A percentile compares a stretch with the other conserved stretches of the same genome.
Evolutionary conservation across 495 filamentous ascomycete genomes (phyloP).

Genomic region (Neurospora cerealis): DNA sequence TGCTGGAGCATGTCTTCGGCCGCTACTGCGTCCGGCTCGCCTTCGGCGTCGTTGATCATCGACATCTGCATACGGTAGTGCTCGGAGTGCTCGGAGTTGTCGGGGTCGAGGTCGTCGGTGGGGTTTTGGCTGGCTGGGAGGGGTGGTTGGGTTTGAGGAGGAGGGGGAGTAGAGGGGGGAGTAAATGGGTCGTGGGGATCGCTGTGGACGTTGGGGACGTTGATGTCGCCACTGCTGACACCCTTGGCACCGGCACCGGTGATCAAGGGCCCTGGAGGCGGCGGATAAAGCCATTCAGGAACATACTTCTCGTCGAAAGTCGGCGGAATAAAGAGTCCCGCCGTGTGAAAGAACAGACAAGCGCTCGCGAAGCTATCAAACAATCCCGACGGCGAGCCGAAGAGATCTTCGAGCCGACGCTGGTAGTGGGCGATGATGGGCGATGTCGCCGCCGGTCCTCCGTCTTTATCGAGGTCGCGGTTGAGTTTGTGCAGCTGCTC

Average conservation of each 20-base stretch:
- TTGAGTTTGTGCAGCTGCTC: background rate
- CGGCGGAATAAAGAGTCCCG: slow-evolving; percentile 28
- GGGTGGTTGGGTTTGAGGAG: background rate
- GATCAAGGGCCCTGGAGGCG: background rate
- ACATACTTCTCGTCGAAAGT: slow-evolving; percentile 17
- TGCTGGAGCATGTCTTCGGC: background rate
- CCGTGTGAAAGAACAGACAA: slow-evolving; percentile 41
- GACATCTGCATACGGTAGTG: background rate
- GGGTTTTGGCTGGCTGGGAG: background rate
- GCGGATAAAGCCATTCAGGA: background rate
- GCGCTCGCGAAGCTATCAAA: slow-evolving; percentile 47
- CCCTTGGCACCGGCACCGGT: slow-evolving; percentile 1
- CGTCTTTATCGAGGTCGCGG: background rate
- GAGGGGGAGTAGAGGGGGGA: background rate
- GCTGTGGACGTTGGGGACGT: background rate
- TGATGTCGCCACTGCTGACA: slow-evolving; percentile 3
- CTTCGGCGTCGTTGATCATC: background rate
- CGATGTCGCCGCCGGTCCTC: background rate
- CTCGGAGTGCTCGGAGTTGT: background rate
- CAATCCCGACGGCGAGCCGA: slow-evolving; percentile 27
- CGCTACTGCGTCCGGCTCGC: background rate
- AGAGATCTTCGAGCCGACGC: slow-evolving; percentile 18
- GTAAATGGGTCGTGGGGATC: background rate
- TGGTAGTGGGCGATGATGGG: background rate
- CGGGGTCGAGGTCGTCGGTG: background rate